A percentile compares a stretch with the other conserved stretches of the same genome.
phyloP scores from a whole-genome alignment of 371 early-diverging fungal species.

The Capillidium rhysosporum region DNA sequence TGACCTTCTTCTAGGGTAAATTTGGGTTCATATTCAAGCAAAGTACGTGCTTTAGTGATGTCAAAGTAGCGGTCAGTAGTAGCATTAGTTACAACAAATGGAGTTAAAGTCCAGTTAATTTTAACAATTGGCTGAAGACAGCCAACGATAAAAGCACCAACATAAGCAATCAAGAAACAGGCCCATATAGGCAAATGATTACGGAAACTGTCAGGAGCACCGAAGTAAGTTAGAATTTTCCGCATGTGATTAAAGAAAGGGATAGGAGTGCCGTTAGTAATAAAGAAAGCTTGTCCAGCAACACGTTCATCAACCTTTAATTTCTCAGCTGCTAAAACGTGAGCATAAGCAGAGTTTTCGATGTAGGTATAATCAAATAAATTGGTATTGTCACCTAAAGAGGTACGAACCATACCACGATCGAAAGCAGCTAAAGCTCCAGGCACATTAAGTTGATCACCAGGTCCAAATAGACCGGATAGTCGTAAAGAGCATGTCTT shows the following conservation, averaged over 20 bases:
- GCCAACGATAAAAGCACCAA: constrained; percentile 19
- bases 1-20: constrained; percentile 49
- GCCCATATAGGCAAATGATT: constrained; percentile 20
- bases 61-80: constrained; percentile 60
- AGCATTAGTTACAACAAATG: constrained; percentile 42
- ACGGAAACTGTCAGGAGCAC: constrained; percentile 18
- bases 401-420: constrained; percentile 48
- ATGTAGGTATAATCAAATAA: constrained; percentile 88
- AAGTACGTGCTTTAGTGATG: constrained; percentile 50
- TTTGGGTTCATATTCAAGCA: constrained; percentile 58
- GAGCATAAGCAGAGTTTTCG: constrained; percentile 80
- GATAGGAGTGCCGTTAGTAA: constrained; percentile 84
- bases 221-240: constrained; percentile 34
- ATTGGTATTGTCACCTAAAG: constrained; percentile 70
- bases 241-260: constrained; percentile 80
- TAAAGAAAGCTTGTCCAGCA: constrained; percentile 48
- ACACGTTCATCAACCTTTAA: constrained; percentile 21
- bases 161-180: constrained; percentile 24
- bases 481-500: constrained; percentile 67
- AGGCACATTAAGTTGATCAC: constrained; percentile 67
- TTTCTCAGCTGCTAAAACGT: constrained; percentile 68
- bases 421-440: constrained; percentile 52
- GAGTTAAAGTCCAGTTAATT: constrained; percentile 27
- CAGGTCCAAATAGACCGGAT: constrained; percentile 84
- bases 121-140: neutral